These are phyloP conservation scores for Lactifluus piperatus DNA, from an alignment of 768 basidiomycete genomes.

Conservation along the genomic window DNA sequence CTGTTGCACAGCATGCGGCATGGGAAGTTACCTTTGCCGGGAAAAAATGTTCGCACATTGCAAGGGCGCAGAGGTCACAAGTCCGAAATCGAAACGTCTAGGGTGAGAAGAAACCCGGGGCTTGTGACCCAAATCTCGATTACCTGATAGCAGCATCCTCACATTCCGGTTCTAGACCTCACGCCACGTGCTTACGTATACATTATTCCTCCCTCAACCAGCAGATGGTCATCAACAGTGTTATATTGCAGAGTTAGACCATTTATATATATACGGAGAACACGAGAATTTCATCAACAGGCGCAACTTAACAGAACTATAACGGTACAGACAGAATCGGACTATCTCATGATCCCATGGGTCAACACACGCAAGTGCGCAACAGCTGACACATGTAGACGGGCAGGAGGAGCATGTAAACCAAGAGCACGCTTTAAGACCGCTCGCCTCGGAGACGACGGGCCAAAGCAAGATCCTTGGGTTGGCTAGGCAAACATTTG, in stretches of 20 bases:
- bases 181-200: no score
- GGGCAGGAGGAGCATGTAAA: not conserved
- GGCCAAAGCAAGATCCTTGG: constrained; percentile 78
- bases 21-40: no score
- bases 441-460: constrained; percentile 75
- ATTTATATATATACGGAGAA: constrained; percentile 12
- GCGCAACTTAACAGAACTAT: constrained; percentile 9
- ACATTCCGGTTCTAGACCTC: no score
- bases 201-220: not conserved
- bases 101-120: no score
- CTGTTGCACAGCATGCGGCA: not conserved
- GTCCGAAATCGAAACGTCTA: no score
- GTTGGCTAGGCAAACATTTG: constrained; percentile 41
- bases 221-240: not conserved
- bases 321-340: constrained; percentile 10
- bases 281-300: constrained; percentile 2
- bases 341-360: constrained; percentile 7
- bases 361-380: not conserved
- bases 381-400: not conserved
- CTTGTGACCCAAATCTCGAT: no score
- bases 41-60: no score
- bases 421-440: constrained; percentile 33
- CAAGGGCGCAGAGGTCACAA: not conserved
- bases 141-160: not conserved
- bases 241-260: not conserved